These are phyloP conservation scores for Beauveria scarabaeidicola DNA, from an alignment of 2,329 filamentous ascomycete species.

Conservation along the genomic window DNA sequence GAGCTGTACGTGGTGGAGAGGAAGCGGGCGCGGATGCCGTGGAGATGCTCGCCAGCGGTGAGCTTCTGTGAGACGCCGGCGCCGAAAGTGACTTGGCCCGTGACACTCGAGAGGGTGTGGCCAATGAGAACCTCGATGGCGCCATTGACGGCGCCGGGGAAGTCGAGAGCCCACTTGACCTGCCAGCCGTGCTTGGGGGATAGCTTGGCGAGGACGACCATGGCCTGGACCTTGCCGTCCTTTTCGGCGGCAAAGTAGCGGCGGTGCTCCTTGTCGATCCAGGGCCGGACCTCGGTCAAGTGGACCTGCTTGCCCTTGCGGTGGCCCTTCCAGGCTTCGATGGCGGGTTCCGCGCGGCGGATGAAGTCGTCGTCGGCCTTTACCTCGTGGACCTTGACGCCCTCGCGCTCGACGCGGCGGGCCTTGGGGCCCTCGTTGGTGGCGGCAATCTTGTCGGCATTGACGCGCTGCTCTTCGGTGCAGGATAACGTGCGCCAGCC, in stretches of 20 bases:
- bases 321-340: conserved; percentile 69
- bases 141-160: conserved; percentile 77
- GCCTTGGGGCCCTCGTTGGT: conserved; percentile 62
- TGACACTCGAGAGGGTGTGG: conserved; percentile 49
- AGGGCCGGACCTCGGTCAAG: conserved; percentile 80
- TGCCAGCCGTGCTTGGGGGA: conserved; percentile 80
- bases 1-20: conserved; percentile 75
- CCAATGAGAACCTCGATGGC: conserved; percentile 79
- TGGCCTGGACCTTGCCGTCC: conserved; percentile 61
- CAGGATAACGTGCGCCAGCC: conserved; percentile 86
- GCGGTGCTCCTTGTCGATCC: conserved; percentile 74
- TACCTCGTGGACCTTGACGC: conserved; percentile 70
- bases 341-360: conserved; percentile 59
- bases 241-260: conserved; percentile 78
- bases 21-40: conserved; percentile 71
- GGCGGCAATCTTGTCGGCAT: conserved; percentile 61
- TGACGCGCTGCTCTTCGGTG: conserved; percentile 79
- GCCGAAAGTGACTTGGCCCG: conserved; percentile 69
- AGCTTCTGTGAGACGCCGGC: conserved; percentile 70
- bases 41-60: conserved; percentile 71
- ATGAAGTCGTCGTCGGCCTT: conserved; percentile 62
- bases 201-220: conserved; percentile 78
- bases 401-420: conserved; percentile 71
- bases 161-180: conserved; percentile 93
- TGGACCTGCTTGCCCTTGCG: conserved; percentile 83